Base-by-base conservation (phyloP, 139 green algal species). In the Coccomyxa sp. region DNA sequence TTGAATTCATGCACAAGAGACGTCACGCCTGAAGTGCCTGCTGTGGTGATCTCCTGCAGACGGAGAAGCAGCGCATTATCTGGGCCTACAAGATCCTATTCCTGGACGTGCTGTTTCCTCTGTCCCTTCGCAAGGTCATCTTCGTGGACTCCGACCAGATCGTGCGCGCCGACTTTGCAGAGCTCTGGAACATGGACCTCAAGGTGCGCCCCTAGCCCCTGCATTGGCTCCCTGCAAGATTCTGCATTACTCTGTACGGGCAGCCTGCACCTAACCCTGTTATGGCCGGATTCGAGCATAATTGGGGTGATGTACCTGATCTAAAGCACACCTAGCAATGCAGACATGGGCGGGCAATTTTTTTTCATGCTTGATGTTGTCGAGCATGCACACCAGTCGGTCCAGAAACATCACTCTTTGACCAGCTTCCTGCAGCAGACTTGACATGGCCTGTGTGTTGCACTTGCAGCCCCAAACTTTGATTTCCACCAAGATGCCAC, bases 1-100 rank as follows among this genome's bases (percentile, higher is more conserved):
- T 51, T 51, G 38, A 7, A 7, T 51, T 51, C 38, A 51, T 51
- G 38, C 38, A 51, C 38, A 51, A 51, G 38, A 51, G 38, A 7
- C 38, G 38, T 7, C 38, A 51, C 38, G 38, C 38, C 38, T 51
- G 38, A 51, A n/a, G 38, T 7, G 38, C 38, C 38, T 51, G 38
- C 38, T 51, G 38, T 51, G 38, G 3, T 51, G 38, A 11, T 51
- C 38, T 51, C 38, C 38, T 78, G 86, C 87, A 97, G 90, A 96
- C 92, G 27, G 95, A 98, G 86, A 98, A 98, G 88, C 95, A 98
- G 90, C 87, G 95, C 58, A 93, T 98, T 83, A 98, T 98, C 84
- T 98, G 95, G 95, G 95, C 93, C 13, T 96, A 96, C 90, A 97
- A 96, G 89, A 99, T 99, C 87, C 89, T 99, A 32, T 99, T 99